These are phyloP conservation scores for Paulownia fortunei DNA, from an alignment of 257 asterid genomes.

Conservation along the genomic window DNA sequence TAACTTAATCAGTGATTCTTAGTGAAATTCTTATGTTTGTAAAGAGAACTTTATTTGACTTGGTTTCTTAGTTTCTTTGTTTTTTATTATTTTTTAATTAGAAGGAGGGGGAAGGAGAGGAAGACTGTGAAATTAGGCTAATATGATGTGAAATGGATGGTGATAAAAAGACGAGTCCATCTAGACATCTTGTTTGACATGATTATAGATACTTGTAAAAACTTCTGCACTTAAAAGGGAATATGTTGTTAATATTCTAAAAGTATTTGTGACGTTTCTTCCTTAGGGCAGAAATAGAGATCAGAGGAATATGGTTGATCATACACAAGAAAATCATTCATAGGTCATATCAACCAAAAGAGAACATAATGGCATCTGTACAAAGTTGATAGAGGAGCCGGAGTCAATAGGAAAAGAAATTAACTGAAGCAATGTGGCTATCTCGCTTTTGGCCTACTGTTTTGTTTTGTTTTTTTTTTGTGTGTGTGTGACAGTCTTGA, in stretches of 20 bases:
- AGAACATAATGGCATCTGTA: background rate
- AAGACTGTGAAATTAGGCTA: background rate
- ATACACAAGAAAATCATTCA: background rate
- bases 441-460: background rate
- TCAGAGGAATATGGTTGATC: background rate
- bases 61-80: background rate
- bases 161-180: no score
- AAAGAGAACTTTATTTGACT: background rate
- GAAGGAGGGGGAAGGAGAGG: background rate
- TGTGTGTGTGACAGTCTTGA: no score
- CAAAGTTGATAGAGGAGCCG: background rate
- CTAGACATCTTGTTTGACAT: no score
- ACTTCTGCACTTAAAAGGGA: background rate
- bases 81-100: background rate
- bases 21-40: slow-evolving; percentile 6
- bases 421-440: background rate
- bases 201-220: background rate
- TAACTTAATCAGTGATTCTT: slow-evolving; percentile 8
- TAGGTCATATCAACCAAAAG: background rate
- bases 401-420: background rate
- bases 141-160: slow-evolving; percentile 4
- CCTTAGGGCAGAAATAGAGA: background rate
- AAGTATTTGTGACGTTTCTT: background rate
- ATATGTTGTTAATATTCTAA: background rate
- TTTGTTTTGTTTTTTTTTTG: no score